Evolutionary conservation across 805 yeast genomes (phyloP).

Genomic region (Kodamaea leandrae): DNA sequence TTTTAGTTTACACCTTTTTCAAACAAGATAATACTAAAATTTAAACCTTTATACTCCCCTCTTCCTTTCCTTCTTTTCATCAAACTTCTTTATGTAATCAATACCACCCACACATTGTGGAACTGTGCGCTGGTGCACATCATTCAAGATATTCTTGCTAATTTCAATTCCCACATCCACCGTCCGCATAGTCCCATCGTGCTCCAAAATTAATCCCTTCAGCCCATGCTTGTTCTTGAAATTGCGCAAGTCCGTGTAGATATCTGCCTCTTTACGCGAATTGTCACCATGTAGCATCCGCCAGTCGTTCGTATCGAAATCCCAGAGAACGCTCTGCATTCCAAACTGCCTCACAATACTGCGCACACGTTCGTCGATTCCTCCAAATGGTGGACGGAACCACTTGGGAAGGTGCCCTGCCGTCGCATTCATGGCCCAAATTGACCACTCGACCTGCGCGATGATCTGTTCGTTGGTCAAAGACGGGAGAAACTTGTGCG

Average conservation of each 20-base stretch:
- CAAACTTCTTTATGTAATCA: slow-evolving; percentile 51
- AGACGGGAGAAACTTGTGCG: slow-evolving; percentile 79
- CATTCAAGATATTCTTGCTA: slow-evolving; percentile 48
- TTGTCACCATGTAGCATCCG: slow-evolving; percentile 41
- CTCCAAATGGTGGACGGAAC: slow-evolving; percentile 97
- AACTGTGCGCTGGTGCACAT: slow-evolving; percentile 62
- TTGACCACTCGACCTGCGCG: slow-evolving; percentile 91
- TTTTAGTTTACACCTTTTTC: neutral
- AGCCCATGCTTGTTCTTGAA: slow-evolving; percentile 42
- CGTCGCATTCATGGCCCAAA: slow-evolving; percentile 98
- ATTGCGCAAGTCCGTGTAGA: slow-evolving; percentile 51
- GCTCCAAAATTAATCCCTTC: slow-evolving; percentile 78
- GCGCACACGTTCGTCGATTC: slow-evolving; percentile 83
- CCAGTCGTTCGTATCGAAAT: slow-evolving; percentile 91
- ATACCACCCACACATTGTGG: slow-evolving; percentile 73
- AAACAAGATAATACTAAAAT: too few relatives aligned
- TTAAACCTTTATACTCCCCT: too few relatives aligned
- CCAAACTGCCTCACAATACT: slow-evolving; percentile 80
- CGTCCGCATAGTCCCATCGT: slow-evolving; percentile 68
- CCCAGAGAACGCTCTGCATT: slow-evolving; percentile 87
- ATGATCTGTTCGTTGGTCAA: slow-evolving; percentile 75
- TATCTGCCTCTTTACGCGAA: slow-evolving; percentile 42
- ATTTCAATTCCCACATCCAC: slow-evolving; percentile 68
- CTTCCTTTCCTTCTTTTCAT: too few relatives aligned
- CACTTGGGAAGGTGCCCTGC: slow-evolving; percentile 83